Evolutionary conservation across 495 filamentous ascomycete species (phyloP), one percentile per base, ranked within the genome.

Genomic region (Cudoniella acicularis): DNA sequence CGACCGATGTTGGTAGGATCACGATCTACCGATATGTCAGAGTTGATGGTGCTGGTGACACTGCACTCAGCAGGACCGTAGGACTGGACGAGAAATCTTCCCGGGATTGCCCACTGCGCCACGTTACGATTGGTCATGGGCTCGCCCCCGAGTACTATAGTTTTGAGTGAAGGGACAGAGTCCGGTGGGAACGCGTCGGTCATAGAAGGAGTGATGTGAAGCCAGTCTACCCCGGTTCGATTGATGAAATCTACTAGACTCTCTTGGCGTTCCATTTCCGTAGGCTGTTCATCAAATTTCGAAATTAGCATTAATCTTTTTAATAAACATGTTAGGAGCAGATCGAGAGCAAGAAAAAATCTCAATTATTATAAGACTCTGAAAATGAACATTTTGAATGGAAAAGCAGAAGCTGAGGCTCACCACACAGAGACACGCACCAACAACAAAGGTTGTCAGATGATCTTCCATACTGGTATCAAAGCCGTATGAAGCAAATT

Each of bases 401-500:
- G 36, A 16, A 8, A 78, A 54, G 18, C 68, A 69, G 56, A 77
- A 75, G 0, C 49, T 21, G 52, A 71, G 61, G 1, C 74, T 77
- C 2, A 77, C 77, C 18, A 81, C 62, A 54, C 77, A 80, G 27
- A 81, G 69, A 56, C 77, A 79, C 20, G 72, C 72, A 1, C 87
- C 87, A 45, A 87, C 76, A 56, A 83, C 82, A 1, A 89, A 65
- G 0, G 90, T 83, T 63, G 91, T 92, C 73, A 93, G 92, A 3
- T 90, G 87, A 64, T 92, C 89, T 56, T 92, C 91, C 0, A 92
- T 81, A 0, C 87, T 92, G 3, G 92, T 88, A 63, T 94, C 90
- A 61, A 94, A 94, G 9, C 9, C 8, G 27, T 55, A 55, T 22
- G 52, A 55, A 16, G 52, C 27, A 22, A 55, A 55, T 11, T 55